Conservation (phyloP, 2,329 filamentous ascomycete genomes). For the Stenocarpella maydis region DNA sequence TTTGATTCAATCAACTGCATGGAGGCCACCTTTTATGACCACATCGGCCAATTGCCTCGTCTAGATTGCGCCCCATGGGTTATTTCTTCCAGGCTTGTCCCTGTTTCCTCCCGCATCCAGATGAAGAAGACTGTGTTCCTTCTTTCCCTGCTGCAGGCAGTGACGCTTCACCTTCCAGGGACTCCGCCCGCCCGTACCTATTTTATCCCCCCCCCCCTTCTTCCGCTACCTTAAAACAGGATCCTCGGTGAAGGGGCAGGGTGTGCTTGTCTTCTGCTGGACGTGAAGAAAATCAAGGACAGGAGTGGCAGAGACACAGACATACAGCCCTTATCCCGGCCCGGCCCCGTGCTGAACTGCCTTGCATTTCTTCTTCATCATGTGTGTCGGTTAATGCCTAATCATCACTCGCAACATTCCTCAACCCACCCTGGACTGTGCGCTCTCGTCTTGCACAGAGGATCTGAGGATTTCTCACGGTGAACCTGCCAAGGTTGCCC, state of each 20-base stretch:
- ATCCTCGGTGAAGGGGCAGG: constrained; percentile 25
- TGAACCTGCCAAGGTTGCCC: constrained; percentile 22
- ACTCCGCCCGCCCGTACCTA: constrained; percentile 10
- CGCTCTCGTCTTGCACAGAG: constrained; percentile 2
- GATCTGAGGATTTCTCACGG: constrained; percentile 12
- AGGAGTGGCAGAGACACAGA: constrained; percentile 4
- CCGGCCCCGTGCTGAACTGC: constrained; percentile 18
- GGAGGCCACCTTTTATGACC: constrained; percentile 31
- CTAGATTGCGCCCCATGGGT: constrained; percentile 22
- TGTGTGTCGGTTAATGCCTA: constrained; percentile 30
- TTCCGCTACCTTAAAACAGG: constrained; percentile 10
- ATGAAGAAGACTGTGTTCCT: constrained; percentile 15
- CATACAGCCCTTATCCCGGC: constrained; percentile 19
- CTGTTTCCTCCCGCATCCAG: constrained; percentile 24
- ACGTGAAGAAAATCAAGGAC: constrained; percentile 25
- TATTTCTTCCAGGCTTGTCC: constrained; percentile 31
- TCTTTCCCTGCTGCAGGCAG: constrained; percentile 25
- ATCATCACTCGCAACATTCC: constrained; percentile 12
- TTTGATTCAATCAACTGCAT: constrained; percentile 32
- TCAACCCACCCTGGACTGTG: constrained; percentile 9
- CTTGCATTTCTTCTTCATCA: constrained; percentile 24
- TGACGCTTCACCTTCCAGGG: constrained; percentile 21
- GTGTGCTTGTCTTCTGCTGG: constrained; percentile 23
- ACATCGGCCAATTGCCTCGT: constrained; percentile 31
- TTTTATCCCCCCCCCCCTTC: constrained; percentile 12